These are phyloP conservation scores for Lipomyces lipofer DNA, from an alignment of 805 yeast species.

Conservation along the genomic window DNA sequence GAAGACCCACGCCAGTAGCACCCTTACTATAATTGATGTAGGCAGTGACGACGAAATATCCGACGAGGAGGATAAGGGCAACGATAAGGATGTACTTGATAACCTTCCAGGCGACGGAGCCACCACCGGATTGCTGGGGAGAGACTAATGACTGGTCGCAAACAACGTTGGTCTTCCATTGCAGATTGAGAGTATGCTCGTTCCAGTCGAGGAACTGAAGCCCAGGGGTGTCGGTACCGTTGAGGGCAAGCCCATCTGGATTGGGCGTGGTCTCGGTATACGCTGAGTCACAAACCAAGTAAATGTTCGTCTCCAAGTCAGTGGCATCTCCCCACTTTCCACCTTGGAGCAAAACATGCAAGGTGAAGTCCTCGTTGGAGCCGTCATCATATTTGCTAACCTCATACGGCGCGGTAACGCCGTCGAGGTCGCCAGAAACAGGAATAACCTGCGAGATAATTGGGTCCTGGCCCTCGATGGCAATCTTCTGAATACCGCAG, in stretches of 20 bases:
- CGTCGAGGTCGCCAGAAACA: slow-evolving; percentile 38
- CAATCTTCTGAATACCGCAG: slow-evolving; percentile 69
- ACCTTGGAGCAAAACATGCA: slow-evolving; percentile 47
- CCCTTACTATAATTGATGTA: slow-evolving; percentile 75
- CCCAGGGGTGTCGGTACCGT: slow-evolving; percentile 23
- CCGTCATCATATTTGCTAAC: slow-evolving; percentile 4
- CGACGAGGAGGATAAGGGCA: slow-evolving; percentile 13
- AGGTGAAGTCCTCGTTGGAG: slow-evolving; percentile 13
- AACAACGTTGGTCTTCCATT: slow-evolving; percentile 47
- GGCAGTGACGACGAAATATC: slow-evolving; percentile 56
- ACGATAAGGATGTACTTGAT: slow-evolving; percentile 75
- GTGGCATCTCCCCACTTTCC: slow-evolving; percentile 70
- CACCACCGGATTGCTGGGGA: slow-evolving; percentile 33
- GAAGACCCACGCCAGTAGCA: slow-evolving; percentile 56
- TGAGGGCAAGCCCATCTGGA: slow-evolving; percentile 31
- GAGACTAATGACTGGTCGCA: slow-evolving; percentile 41
- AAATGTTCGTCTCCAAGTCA: slow-evolving; percentile 40
- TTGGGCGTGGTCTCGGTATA: slow-evolving; percentile 29
- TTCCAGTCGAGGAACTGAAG: slow-evolving; percentile 36
- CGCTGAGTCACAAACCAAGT: slow-evolving; percentile 38
- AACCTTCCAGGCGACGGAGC: slow-evolving; percentile 69
- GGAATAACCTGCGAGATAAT: slow-evolving; percentile 64
- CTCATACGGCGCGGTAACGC: slow-evolving; percentile 24
- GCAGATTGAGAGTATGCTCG: slow-evolving; percentile 37
- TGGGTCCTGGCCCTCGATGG: slow-evolving; percentile 49